Evolutionary conservation across 1,284 basidiomycete genomes (phyloP), one percentile per base, ranked within the genome.

Genomic region (Rhodotorula sp.): DNA sequence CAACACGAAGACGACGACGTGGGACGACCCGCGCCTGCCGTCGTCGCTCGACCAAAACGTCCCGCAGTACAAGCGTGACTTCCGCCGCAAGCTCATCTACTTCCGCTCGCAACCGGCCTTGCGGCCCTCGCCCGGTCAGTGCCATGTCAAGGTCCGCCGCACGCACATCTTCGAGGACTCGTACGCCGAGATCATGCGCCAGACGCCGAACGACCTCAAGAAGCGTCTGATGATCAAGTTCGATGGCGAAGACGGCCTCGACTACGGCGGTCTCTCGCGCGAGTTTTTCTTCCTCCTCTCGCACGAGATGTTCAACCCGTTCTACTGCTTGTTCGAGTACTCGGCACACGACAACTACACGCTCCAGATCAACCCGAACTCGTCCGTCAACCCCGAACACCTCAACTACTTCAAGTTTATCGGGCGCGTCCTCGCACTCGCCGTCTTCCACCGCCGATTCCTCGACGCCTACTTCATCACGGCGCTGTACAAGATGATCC

Each of bases 321-420:
- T 95, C 83, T 99, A 99, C 81, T 96, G 96, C 76, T 84, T 99
- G 55, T 99, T 99, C 82, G 94, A 99, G 83, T 99, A 99, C 82
- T 98, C 95, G 2, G 91, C 96, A 20, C 94, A 97, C 81, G 96
- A 98, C 85, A 98, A 98, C 83, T 98, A 98, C 83, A 99, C 96
- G 8, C 87, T 98, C 18, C 77, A 78, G 62, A 76, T 78, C 71
- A 77, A 77, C 67, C 94, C 94, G 61, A 94, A 94, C 76, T 96
- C 93, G 22, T 92, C 91, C 67, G 92, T 99, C 79, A 99, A 99
- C 81, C 96, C 95, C 0, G 96, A 99, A 80, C 96, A 99, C 81
- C 82, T 99, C 76, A 97, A 94, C 83, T 99, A 99, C 84, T 99
- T 99, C 88, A 97, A 96, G 84, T 99, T 99, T 81, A 97, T 98